A percentile compares a stretch with the other conserved stretches of the same genome.
Evolutionary conservation across 257 asterid genomes (phyloP).

Genomic region (Echium plantagineum): DNA sequence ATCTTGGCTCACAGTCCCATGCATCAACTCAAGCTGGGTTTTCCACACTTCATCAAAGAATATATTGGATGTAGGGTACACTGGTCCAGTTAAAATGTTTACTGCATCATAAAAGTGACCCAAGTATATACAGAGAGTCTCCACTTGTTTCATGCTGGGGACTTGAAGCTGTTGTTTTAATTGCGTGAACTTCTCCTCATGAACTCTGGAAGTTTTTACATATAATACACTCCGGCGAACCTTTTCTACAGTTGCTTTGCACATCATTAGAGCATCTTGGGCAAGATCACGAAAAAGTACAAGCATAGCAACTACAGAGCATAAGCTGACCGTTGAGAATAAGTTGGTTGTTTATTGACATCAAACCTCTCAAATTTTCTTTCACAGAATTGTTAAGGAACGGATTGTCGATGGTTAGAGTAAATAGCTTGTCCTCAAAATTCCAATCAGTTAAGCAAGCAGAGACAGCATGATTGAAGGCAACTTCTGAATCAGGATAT

Average conservation of each 20-base stretch:
- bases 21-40: no score
- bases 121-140: no score
- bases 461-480: conserved; percentile 37
- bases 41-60: conserved; percentile 42
- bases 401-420: conserved; percentile 39
- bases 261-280: conserved; percentile 21
- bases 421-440: conserved; percentile 37
- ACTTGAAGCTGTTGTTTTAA: conserved; percentile 68
- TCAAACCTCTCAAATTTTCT: conserved; percentile 38
- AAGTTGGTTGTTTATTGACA: conserved; percentile 34
- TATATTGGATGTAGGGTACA: no score
- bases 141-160: conserved; percentile 52
- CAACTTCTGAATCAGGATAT: conserved; percentile 49
- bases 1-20: no score
- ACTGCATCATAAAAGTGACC: no score
- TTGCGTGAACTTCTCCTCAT: conserved; percentile 39
- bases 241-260: conserved; percentile 39
- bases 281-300: conserved; percentile 38
- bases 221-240: no score
- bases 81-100: no score
- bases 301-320: conserved; percentile 53
- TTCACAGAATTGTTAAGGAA: conserved; percentile 22
- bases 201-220: conserved; percentile 39
- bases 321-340: conserved; percentile 61
- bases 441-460: conserved; percentile 67